Conservation (phyloP, 2,329 filamentous ascomycete species). For the Scedosporium minutisporum region DNA sequence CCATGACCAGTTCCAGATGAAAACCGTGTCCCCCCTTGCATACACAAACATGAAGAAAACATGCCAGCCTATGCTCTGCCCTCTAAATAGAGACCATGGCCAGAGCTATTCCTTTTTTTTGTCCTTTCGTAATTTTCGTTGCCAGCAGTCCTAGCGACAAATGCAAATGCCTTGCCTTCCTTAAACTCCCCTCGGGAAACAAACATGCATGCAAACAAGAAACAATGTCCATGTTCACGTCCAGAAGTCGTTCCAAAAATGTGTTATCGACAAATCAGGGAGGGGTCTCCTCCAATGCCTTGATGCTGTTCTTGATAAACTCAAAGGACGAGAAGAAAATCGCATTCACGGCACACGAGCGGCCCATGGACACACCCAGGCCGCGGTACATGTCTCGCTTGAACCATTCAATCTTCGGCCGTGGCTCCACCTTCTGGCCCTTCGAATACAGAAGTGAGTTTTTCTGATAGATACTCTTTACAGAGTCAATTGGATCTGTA, state of each 20-base stretch:
- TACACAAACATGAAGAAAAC: too few relatives aligned
- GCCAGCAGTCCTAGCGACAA: not conserved
- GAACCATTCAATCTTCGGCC: conserved; percentile 70
- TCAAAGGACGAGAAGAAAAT: conserved; percentile 88
- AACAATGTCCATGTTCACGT: not conserved
- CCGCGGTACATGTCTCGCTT: conserved; percentile 72
- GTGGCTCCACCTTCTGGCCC: conserved; percentile 52
- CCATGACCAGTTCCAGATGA: not conserved
- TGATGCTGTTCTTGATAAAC: conserved; percentile 63
- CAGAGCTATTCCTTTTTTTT: not conserved
- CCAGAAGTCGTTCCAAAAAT: not conserved
- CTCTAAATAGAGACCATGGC: not conserved
- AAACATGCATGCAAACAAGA: not conserved
- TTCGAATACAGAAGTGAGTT: conserved; percentile 64
- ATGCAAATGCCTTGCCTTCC: not conserved
- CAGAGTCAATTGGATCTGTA: conserved; percentile 63
- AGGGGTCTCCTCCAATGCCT: conserved; percentile 38
- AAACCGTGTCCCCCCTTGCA: too few relatives aligned
- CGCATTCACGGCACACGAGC: conserved; percentile 74
- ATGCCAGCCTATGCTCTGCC: not conserved
- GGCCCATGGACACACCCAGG: conserved; percentile 71
- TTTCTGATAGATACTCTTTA: conserved; percentile 78
- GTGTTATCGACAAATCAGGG: not conserved
- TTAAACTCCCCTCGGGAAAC: not conserved
- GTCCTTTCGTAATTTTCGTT: not conserved